Conservation (phyloP, 164 flowering plant species). For the Aristolochia fimbriata region DNA sequence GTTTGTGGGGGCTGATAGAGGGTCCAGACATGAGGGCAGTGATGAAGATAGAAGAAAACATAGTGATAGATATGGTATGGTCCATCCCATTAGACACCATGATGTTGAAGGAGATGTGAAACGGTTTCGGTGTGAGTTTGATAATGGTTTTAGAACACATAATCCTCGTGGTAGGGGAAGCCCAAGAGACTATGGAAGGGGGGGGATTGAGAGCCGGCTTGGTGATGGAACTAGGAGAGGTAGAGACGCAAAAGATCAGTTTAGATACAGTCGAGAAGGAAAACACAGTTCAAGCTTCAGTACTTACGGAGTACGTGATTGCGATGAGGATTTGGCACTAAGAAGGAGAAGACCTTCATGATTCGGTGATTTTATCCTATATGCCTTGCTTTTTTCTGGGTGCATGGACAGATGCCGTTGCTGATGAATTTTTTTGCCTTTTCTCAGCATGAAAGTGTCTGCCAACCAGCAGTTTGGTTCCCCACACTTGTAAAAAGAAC, state of each 20-base stretch:
- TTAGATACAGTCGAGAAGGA: constrained; percentile 17
- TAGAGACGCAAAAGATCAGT: constrained; percentile 23
- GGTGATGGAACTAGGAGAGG: constrained; percentile 20
- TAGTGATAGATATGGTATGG: constrained; percentile 19
- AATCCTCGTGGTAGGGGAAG: constrained; percentile 21
- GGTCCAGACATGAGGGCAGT: constrained; percentile 20
- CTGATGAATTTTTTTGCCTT: constrained; percentile 15
- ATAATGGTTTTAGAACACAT: constrained; percentile 16
- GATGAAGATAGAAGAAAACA: constrained; percentile 29
- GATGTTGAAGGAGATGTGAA: constrained; percentile 22
- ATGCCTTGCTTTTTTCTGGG: constrained; percentile 8
- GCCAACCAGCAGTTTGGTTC: constrained; percentile 9
- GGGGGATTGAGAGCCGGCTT: constrained; percentile 19
- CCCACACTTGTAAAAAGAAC: constrained; percentile 13
- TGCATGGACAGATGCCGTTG: constrained; percentile 14
- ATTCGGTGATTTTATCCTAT: constrained; percentile 1
- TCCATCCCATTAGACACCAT: constrained; percentile 18
- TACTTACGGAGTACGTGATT: constrained; percentile 16
- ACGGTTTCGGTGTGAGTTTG: constrained; percentile 22
- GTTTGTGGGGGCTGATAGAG: constrained; percentile 21
- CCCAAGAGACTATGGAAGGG: constrained; percentile 17
- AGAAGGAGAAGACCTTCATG: constrained; percentile 22
- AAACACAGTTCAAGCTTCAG: constrained; percentile 13
- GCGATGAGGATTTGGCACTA: constrained; percentile 18
- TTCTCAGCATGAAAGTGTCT: constrained; percentile 15